Evolutionary conservation across 768 basidiomycete genomes (phyloP).

Genomic region (Melanogaster broomeanus): DNA sequence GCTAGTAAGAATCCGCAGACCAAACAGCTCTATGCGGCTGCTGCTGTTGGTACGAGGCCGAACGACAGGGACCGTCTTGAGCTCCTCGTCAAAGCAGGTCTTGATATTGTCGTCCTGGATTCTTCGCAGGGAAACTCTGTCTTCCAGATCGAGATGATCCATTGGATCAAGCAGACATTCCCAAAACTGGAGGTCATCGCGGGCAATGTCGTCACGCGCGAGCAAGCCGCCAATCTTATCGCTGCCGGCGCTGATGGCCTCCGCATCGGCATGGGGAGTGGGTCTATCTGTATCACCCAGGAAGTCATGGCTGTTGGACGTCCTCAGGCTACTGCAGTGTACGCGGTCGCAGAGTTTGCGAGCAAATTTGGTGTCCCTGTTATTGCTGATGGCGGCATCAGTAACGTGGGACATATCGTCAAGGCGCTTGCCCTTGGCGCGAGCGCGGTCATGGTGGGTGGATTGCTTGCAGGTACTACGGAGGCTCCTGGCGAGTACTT

Average conservation of each 20-base stretch:
- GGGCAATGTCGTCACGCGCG: slow-evolving; percentile 97
- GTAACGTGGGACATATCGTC: slow-evolving; percentile 96
- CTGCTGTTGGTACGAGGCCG: slow-evolving; percentile 91
- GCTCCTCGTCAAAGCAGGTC: slow-evolving; percentile 88
- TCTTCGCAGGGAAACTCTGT: slow-evolving; percentile 96
- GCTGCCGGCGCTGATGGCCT: slow-evolving; percentile 95
- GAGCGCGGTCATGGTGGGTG: slow-evolving; percentile 98
- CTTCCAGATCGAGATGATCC: slow-evolving; percentile 92
- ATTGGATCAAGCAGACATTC: slow-evolving; percentile 87
- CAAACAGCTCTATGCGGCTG: slow-evolving; percentile 97
- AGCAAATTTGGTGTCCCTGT: slow-evolving; percentile 93
- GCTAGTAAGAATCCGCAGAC: slow-evolving; percentile 88
- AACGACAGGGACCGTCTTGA: slow-evolving; percentile 83
- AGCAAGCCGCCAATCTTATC: slow-evolving; percentile 94
- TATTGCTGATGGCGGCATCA: slow-evolving; percentile 93
- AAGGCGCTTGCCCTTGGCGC: slow-evolving; percentile 95
- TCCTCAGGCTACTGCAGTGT: slow-evolving; percentile 98
- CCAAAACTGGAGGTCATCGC: slow-evolving; percentile 92
- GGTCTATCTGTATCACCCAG: slow-evolving; percentile 99
- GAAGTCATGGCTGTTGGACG: slow-evolving; percentile 99
- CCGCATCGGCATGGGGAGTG: slow-evolving; percentile 96
- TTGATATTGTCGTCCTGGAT: slow-evolving; percentile 94
- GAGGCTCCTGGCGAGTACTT: slow-evolving; percentile 99
- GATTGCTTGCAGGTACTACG: slow-evolving; percentile 90
- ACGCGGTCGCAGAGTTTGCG: slow-evolving; percentile 92